phyloP scores from a whole-genome alignment of 148 eudicot species.

The Rhododendron ovatum region DNA sequence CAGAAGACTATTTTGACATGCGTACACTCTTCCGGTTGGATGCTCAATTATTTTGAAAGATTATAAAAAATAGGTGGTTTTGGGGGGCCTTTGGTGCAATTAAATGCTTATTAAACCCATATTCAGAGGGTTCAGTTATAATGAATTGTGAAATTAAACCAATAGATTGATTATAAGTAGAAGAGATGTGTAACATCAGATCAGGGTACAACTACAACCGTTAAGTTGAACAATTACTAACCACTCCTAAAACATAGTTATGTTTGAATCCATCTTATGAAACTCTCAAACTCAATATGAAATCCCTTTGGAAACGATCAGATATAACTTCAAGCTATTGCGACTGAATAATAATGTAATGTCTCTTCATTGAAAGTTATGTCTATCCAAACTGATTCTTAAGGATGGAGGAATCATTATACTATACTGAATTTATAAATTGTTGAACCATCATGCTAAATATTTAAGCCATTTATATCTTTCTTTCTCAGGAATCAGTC shows the following conservation, averaged over 20 bases:
- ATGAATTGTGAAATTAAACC: neutral
- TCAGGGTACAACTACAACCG: neutral
- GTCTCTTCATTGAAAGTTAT: neutral
- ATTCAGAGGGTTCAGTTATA: neutral
- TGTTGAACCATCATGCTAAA: neutral
- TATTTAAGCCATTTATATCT: neutral
- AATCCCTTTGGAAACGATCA: neutral
- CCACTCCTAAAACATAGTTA: neutral
- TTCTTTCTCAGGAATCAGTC: constrained; percentile 63
- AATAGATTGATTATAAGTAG: neutral
- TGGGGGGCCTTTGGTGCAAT: neutral
- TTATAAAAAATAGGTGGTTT: neutral
- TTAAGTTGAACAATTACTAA: neutral
- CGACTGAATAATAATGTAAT: neutral
- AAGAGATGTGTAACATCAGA: neutral
- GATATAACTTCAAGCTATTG: neutral
- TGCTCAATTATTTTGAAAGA: neutral
- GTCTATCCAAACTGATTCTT: neutral
- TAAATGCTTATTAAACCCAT: neutral
- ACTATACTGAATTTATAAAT: neutral
- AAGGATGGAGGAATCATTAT: neutral
- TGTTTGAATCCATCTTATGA: neutral
- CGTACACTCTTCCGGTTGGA: neutral
- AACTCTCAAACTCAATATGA: neutral
- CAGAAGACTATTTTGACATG: neutral